Conservation (phyloP, 352 stramenopile species). For the Phytophthora palmivora region DNA sequence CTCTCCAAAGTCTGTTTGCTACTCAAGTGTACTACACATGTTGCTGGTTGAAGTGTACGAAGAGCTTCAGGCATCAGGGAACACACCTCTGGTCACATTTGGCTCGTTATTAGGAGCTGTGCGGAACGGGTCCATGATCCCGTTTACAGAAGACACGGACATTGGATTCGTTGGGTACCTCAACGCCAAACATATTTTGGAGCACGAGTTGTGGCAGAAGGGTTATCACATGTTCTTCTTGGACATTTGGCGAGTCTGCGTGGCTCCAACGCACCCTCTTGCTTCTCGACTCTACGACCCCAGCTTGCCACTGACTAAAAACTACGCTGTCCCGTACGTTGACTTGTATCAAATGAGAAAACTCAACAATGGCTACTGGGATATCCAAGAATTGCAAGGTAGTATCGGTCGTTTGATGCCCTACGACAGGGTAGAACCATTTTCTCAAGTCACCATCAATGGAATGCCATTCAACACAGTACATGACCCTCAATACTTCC, state of each 20-base stretch:
- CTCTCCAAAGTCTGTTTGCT: constrained; percentile 46
- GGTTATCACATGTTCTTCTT: constrained; percentile 63
- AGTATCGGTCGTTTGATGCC: constrained; percentile 23
- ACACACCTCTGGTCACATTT: constrained; percentile 44
- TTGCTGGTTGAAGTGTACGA: constrained; percentile 64
- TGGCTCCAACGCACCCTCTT: constrained; percentile 51
- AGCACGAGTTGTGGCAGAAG: constrained; percentile 36
- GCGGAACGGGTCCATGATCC: constrained; percentile 56
- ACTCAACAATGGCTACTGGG: constrained; percentile 24
- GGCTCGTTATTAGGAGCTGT: constrained; percentile 60
- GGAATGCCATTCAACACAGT: constrained; percentile 47
- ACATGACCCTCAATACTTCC: constrained; percentile 40
- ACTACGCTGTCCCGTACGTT: constrained; percentile 43
- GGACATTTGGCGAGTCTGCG: constrained; percentile 51
- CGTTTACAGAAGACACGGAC: constrained; percentile 66
- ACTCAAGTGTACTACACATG: constrained; percentile 61
- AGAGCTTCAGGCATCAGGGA: constrained; percentile 37
- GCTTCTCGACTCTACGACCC: constrained; percentile 45
- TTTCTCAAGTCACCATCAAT: constrained; percentile 38
- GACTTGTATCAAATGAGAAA: constrained; percentile 44
- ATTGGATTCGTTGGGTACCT: constrained; percentile 44
- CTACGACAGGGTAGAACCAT: constrained; percentile 34
- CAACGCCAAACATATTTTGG: constrained; percentile 20
- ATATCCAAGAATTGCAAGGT: constrained; percentile 37
- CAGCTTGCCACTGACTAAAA: constrained; percentile 20